Evolutionary conservation across 2,329 filamentous ascomycete species (phyloP), one percentile per base, ranked within the genome.

Genomic region (Epichloe bromicola): DNA sequence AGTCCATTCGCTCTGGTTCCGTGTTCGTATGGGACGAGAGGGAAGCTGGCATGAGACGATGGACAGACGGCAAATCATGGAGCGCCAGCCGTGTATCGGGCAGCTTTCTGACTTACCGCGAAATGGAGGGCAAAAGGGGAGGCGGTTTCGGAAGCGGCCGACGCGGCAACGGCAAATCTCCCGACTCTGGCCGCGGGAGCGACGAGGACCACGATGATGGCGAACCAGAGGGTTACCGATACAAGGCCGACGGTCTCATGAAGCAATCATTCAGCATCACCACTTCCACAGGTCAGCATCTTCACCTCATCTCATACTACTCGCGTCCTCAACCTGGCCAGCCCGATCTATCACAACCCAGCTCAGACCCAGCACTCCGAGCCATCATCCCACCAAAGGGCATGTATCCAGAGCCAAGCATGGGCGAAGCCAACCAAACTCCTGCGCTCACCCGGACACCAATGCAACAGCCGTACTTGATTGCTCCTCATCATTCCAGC

Each of bases 181-280:
- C 89, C 36, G 89, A 95, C 56, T 89, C 86, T 60, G 82, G 81
- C 53, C 82, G 84, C 56, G 82, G 80, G 30, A 91, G 86, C 63
- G 88, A 95, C 61, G 90, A 93, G 46, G 86, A 94, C 59, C 87
- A 86, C 46, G 85, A 89, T 57, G 84, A 87, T 50, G 85, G 81
- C 59, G 88, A 94, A 61, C 88, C 87, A 0, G 89, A 95, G 65
- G 89, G 89, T 41, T 95, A 95, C 67, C 77, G 88, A 56, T 95
- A 95, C 71, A 98, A 96, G 74, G 87, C 85, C 10, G 93, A 98
- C 61, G 93, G 93, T 1, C 78, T 98, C 4, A 96, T 97, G 89
- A 98, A 98, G 78, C 93, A 98, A 70, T 97, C 93, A 0, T 98
- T 97, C 75, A 97, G 91, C 71, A 97, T 98, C 70, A 96, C 90